Conservation (phyloP, 139 green algal species). For the Picochlorum sp. region DNA sequence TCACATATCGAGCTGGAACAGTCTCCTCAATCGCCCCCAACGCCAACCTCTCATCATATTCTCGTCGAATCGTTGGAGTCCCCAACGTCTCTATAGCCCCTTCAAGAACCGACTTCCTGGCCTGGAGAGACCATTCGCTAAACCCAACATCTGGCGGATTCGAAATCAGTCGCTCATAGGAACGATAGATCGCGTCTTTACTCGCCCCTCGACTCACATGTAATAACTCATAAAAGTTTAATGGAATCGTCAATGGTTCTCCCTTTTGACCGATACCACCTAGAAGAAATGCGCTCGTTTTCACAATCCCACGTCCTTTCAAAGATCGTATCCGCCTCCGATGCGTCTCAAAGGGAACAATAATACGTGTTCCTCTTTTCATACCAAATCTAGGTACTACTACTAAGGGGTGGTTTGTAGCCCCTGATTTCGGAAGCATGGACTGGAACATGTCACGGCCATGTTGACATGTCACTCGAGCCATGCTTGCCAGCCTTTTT, state of each 20-base stretch:
- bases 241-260: constrained; percentile 5
- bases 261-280: background rate
- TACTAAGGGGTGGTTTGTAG: too few species aligned
- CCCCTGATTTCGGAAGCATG: too few species aligned
- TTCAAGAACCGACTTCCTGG: constrained; percentile 15
- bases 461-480: too few species aligned
- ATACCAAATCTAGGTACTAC: too few species aligned
- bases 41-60: constrained; percentile 21
- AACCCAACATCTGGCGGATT: constrained; percentile 11
- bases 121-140: constrained; percentile 18
- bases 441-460: too few species aligned
- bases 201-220: constrained; percentile 7
- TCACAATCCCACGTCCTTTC: background rate
- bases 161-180: constrained; percentile 6
- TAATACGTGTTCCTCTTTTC: too few species aligned
- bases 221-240: constrained; percentile 26
- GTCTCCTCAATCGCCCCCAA: constrained; percentile 18
- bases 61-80: background rate
- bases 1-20: constrained; percentile 24
- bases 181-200: background rate
- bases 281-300: background rate
- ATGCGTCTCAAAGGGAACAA: too few species aligned
- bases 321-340: too few species aligned
- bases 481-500: too few species aligned
- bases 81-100: constrained; percentile 21